Conservation (phyloP, 2,329 filamentous ascomycete genomes). For the Paecilomyces sp. region DNA sequence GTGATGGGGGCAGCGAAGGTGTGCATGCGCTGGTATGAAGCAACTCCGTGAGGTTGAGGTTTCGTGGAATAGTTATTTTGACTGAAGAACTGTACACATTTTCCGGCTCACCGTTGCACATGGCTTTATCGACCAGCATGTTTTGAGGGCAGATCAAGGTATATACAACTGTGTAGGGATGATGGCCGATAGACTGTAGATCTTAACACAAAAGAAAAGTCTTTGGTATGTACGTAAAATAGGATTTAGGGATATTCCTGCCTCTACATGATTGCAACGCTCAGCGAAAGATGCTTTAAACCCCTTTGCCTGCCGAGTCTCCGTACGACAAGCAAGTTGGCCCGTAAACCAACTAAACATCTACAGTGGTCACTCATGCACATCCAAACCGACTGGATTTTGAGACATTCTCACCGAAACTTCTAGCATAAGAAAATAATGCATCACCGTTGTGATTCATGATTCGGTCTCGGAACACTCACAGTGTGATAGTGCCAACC, state of each 20-base stretch:
- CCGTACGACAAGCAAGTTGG: not conserved
- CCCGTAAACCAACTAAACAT: not conserved
- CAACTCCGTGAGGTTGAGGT: slow-evolving; percentile 40
- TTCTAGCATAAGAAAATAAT: not conserved
- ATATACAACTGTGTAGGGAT: not conserved
- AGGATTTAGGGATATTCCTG: not conserved
- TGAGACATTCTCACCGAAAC: not conserved
- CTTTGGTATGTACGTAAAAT: not conserved
- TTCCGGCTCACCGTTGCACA: not conserved
- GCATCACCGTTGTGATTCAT: not conserved
- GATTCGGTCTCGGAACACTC: not conserved
- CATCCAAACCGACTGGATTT: not conserved
- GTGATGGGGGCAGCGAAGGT: slow-evolving; percentile 30
- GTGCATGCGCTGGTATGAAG: slow-evolving; percentile 29
- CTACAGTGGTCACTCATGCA: not conserved
- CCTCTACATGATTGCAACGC: not conserved
- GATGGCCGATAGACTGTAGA: not conserved
- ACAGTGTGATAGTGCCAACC: not conserved
- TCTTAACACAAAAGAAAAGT: not conserved
- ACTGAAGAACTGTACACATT: not conserved
- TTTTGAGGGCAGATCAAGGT: not conserved
- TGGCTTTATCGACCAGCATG: not conserved
- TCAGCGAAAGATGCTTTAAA: not conserved
- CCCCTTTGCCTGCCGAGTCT: not conserved
- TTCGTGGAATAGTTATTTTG: slow-evolving; percentile 22